Evolutionary conservation across 2,329 filamentous ascomycete species (phyloP), one percentile per base, ranked within the genome.

Genomic region (Colletotrichum scovillei): DNA sequence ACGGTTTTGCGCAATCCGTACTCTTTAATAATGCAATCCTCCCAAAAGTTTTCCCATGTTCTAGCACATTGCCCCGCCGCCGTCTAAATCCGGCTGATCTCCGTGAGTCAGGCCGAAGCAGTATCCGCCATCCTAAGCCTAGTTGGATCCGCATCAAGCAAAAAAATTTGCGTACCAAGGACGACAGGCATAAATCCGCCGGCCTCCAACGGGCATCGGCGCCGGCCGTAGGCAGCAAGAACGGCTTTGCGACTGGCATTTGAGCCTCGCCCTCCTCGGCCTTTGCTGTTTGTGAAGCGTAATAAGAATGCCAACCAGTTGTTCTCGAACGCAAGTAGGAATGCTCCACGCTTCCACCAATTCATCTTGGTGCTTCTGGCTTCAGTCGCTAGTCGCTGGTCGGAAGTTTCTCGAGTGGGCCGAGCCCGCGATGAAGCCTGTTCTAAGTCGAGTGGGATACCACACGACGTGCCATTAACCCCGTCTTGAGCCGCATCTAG

Each of bases 151-250:
- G 24, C 32, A 24, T 32, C 2, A 8, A 42, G 52, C 22, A 55
- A 55, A 69, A 26, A 26, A 53, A 12, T 49, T 52, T 26, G 24
- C 46, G 30, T 53, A 19, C 65, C 7, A 53, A 12, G 12, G 30
- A 49, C 42, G n/a, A 28, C 22, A 22, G 8, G 9, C 5, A 26
- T 14, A 35, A 64, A 11, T 38, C 70, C 70, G 55, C 28, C 70
- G 59, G 58, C 58, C 24, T 73, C 70, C 70, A n/a, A 30, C 67
- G 70, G 67, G 42, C 60, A 46, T 65, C 66, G 66, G 70, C 70
- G 60, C 67, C 60, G 35, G 67, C 70, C 56, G 60, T 16, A 49
- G 16, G 9, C 28, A 8, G 35, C 32, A 69, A 19, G 5, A 28
- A 30, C 4, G 12, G 42, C 8, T n/a, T n/a, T 16, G 22, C 14